A percentile compares a stretch with the other conserved stretches of the same genome.
Conservation (phyloP, 139 green algal genomes). For the Chlorella ohadii region DNA sequence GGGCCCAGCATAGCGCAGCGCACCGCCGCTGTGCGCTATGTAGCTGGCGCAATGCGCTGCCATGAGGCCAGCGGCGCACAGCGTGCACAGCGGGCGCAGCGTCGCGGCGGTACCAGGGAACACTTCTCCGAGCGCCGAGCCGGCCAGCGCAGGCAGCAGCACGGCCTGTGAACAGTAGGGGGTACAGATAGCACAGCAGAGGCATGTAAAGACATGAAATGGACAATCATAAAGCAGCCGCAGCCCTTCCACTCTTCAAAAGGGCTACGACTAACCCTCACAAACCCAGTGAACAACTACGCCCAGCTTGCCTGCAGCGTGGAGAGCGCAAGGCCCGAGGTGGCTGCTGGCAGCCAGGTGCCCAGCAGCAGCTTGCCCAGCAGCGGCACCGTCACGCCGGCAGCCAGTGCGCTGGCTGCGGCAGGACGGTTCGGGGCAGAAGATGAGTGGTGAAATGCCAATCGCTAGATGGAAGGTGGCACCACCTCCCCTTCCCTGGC, state of each 20-base stretch:
- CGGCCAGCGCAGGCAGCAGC: slow-evolving; percentile 74
- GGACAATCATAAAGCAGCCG: no score
- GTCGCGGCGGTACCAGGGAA: slow-evolving; percentile 53
- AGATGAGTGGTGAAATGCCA: no score
- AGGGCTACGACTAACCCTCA: no score
- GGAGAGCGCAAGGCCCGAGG: slow-evolving; percentile 64
- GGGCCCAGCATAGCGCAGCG: slow-evolving; percentile 34
- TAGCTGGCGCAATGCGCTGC: slow-evolving; percentile 66
- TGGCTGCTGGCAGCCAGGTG: slow-evolving; percentile 75
- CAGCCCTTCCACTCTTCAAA: no score
- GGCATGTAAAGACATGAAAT: no score
- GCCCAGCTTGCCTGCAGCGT: slow-evolving; percentile 10
- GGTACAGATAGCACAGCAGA: background rate
- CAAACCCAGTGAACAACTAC: no score
- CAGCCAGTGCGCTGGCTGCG: slow-evolving; percentile 64
- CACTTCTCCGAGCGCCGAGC: slow-evolving; percentile 59
- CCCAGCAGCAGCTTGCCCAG: slow-evolving; percentile 76
- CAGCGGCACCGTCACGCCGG: slow-evolving; percentile 72
- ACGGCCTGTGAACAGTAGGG: slow-evolving; percentile 65
- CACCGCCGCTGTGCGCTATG: slow-evolving; percentile 58
- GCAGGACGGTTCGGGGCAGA: no score
- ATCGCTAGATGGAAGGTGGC: no score
- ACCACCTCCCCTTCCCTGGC: no score
- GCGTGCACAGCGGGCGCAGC: slow-evolving; percentile 35
- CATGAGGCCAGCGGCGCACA: slow-evolving; percentile 58